Evolutionary conservation across 352 stramenopile species (phyloP).

Genomic region (Globisporangium canariense): DNA sequence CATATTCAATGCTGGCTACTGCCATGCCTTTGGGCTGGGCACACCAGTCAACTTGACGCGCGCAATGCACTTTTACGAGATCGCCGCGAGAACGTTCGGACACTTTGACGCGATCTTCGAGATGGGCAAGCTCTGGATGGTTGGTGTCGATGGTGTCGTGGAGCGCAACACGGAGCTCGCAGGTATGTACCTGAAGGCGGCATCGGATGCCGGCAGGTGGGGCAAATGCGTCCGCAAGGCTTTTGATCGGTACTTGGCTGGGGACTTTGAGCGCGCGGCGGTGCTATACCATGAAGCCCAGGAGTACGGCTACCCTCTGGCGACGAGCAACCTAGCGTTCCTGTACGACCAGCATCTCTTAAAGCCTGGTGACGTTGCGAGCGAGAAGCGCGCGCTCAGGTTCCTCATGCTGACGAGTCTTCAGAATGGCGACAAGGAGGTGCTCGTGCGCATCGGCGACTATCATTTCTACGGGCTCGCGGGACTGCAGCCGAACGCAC

Average conservation of each 20-base stretch:
- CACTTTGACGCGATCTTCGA: conserved; percentile 85
- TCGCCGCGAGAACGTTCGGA: conserved; percentile 66
- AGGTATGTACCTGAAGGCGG: conserved; percentile 52
- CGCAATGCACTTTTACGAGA: conserved; percentile 60
- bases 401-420: conserved; percentile 37
- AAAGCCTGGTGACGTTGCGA: conserved; percentile 13
- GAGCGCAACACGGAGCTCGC: conserved; percentile 24
- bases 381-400: conserved; percentile 31
- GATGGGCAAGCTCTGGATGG: conserved; percentile 57
- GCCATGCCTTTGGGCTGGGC: conserved; percentile 61
- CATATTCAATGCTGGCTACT: conserved; percentile 89
- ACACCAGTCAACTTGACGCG: conserved; percentile 45
- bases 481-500: conserved; percentile 28
- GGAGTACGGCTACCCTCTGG: conserved; percentile 57
- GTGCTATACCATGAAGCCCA: conserved; percentile 63
- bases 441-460: conserved; percentile 68
- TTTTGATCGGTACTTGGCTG: conserved; percentile 57
- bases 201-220: conserved; percentile 65
- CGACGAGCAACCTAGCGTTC: conserved; percentile 73
- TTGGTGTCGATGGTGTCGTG: conserved; percentile 27
- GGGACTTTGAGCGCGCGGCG: conserved; percentile 40
- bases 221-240: conserved; percentile 43
- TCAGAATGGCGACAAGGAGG: conserved; percentile 52
- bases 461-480: conserved; percentile 71
- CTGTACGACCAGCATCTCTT: conserved; percentile 65